phyloP scores from a whole-genome alignment of 75 land plant genomes.

The Pinus tabuliformis region DNA sequence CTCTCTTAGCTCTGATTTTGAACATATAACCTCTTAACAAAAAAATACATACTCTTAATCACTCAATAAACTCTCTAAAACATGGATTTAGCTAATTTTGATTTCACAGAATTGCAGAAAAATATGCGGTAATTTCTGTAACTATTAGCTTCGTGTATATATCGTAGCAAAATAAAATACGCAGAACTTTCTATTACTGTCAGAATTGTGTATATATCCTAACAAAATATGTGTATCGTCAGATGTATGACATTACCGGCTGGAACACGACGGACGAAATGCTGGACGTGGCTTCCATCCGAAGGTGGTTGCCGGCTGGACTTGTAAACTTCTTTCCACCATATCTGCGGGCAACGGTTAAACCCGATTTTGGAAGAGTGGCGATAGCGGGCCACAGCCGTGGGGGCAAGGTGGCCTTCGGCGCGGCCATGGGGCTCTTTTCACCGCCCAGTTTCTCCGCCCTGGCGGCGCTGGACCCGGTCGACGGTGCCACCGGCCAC shows the following conservation, averaged over 20 bases:
- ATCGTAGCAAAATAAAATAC: not conserved
- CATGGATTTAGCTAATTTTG: too few relatives aligned
- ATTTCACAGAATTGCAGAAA: too few relatives aligned
- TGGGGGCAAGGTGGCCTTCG: constrained; percentile 21
- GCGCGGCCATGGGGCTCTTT: not conserved
- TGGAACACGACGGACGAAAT: constrained; percentile 11
- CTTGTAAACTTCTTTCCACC: not conserved
- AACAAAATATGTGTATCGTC: not conserved
- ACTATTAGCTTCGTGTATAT: too few relatives aligned
- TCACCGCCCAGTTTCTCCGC: not conserved
- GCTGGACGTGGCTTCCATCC: constrained; percentile 7
- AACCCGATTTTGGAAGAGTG: constrained; percentile 7
- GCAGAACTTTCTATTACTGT: not conserved
- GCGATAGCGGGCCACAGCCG: constrained; percentile 19
- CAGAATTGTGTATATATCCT: too few relatives aligned
- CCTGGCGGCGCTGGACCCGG: constrained; percentile 8
- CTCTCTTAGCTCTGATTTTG: too few relatives aligned
- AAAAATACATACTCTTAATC: too few relatives aligned
- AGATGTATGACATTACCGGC: constrained; percentile 16
- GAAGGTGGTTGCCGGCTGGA: not conserved
- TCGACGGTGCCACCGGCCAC: constrained; percentile 7
- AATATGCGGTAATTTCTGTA: too few relatives aligned
- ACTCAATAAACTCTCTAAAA: too few relatives aligned
- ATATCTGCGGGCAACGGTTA: not conserved
- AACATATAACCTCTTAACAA: too few relatives aligned